Conservation (phyloP, 768 basidiomycete species). For the Russula abietina region DNA sequence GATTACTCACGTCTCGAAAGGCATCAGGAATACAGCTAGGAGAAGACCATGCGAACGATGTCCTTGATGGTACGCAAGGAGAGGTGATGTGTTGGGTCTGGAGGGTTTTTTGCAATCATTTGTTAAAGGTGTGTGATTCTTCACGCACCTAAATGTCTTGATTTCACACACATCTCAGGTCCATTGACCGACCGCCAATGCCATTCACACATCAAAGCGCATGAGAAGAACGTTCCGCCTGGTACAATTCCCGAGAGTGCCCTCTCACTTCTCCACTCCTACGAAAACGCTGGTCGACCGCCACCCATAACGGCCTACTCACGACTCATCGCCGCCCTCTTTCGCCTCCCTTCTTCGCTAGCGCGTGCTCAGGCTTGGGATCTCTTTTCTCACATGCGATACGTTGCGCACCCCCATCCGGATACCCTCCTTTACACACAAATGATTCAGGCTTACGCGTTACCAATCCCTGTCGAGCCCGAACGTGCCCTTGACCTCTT, state of each 20-base stretch:
- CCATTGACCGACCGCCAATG: slow-evolving; percentile 51
- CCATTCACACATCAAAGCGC: slow-evolving; percentile 66
- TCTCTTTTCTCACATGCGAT: slow-evolving; percentile 92
- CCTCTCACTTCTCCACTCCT: slow-evolving; percentile 60
- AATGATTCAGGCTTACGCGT: slow-evolving; percentile 87
- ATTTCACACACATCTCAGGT: slow-evolving; percentile 16
- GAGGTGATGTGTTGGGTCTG: slow-evolving; percentile 32
- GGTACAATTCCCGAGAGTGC: slow-evolving; percentile 55
- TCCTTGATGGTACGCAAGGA: slow-evolving; percentile 16
- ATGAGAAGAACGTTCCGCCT: slow-evolving; percentile 46
- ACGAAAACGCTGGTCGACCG: slow-evolving; percentile 56
- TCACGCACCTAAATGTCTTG: background rate
- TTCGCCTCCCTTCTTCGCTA: slow-evolving; percentile 38
- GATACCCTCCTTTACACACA: slow-evolving; percentile 63
- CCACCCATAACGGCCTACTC: slow-evolving; percentile 75
- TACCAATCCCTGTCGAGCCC: slow-evolving; percentile 61
- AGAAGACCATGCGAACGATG: slow-evolving; percentile 31
- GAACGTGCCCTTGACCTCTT: slow-evolving; percentile 91
- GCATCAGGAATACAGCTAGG: slow-evolving; percentile 5
- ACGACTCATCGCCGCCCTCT: slow-evolving; percentile 54
- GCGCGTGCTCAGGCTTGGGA: slow-evolving; percentile 86
- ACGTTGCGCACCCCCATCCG: slow-evolving; percentile 83
- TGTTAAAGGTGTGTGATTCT: slow-evolving; percentile 38
- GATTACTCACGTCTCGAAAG: background rate
- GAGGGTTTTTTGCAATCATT: slow-evolving; percentile 38